Percentiles rank a stretch among this genome's conserved stretches.
phyloP scores from a whole-genome alignment of 495 filamentous ascomycete species.

The Podospora didyma region DNA sequence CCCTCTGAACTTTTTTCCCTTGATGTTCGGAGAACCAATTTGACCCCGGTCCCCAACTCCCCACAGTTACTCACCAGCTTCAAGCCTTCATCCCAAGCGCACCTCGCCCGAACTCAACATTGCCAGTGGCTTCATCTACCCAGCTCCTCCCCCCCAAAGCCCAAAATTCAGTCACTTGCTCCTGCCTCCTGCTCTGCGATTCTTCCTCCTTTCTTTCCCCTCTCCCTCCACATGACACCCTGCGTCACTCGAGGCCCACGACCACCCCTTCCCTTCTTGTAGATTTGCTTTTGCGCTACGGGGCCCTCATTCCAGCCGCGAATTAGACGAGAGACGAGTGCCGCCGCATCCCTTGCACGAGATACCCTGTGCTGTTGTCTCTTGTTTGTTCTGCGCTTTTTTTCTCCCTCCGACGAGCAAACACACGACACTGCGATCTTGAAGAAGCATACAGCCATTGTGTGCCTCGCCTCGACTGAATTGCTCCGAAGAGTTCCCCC shows the following conservation, averaged over 20 bases:
- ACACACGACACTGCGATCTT: too few species aligned
- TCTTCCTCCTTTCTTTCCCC: conserved; percentile 4
- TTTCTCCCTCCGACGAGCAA: too few species aligned
- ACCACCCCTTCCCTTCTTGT: neutral
- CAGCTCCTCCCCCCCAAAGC: neutral
- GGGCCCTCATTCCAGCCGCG: conserved; percentile 3
- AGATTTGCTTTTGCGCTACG: conserved; percentile 3
- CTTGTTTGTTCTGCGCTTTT: neutral
- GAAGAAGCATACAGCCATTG: neutral
- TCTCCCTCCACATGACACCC: conserved; percentile 12
- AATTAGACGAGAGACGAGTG: neutral
- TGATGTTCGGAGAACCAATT: conserved; percentile 1
- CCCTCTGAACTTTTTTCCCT: conserved; percentile 1
- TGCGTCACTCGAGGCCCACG: neutral
- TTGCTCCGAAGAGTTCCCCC: neutral
- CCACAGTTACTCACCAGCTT: conserved; percentile 2
- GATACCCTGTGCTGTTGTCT: conserved; percentile 9
- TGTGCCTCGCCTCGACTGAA: neutral
- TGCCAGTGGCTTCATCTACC: neutral
- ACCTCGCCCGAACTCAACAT: conserved; percentile 13
- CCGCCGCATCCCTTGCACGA: conserved; percentile 22
- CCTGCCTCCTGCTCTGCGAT: neutral
- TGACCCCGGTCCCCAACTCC: neutral
- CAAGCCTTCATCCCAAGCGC: neutral
- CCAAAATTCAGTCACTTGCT: neutral